phyloP scores from a whole-genome alignment of 2,329 filamentous ascomycete species.

The Myotisia sp. region DNA sequence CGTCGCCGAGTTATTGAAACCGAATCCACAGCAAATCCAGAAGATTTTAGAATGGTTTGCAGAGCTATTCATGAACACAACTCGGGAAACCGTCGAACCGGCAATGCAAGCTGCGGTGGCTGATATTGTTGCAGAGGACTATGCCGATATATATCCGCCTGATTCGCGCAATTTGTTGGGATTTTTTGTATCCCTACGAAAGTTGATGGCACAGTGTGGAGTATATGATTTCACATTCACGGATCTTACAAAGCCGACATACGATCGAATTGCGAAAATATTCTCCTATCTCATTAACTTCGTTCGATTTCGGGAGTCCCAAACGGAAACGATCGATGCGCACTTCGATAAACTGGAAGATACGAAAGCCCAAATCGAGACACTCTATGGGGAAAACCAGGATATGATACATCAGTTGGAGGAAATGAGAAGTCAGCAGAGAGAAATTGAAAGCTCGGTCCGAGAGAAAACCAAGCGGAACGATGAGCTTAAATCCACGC shows the following conservation, averaged over 20 bases:
- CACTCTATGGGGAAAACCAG: slow-evolving; percentile 71
- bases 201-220: slow-evolving; percentile 68
- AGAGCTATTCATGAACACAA: slow-evolving; percentile 83
- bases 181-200: slow-evolving; percentile 74
- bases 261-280: slow-evolving; percentile 81
- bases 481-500: slow-evolving; percentile 67
- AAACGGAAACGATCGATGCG: slow-evolving; percentile 77
- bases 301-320: slow-evolving; percentile 87
- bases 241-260: slow-evolving; percentile 80
- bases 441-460: slow-evolving; percentile 66
- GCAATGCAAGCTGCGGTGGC: slow-evolving; percentile 88
- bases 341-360: slow-evolving; percentile 84
- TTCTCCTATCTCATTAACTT: slow-evolving; percentile 99
- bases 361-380: slow-evolving; percentile 76
- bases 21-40: slow-evolving; percentile 86
- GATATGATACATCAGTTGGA: slow-evolving; percentile 66
- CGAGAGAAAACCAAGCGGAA: slow-evolving; percentile 75
- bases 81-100: slow-evolving; percentile 82
- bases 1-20: slow-evolving; percentile 76
- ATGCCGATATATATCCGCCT: slow-evolving; percentile 64
- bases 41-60: slow-evolving; percentile 98
- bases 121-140: slow-evolving; percentile 61
- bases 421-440: slow-evolving; percentile 66
- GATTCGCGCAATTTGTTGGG: slow-evolving; percentile 93
- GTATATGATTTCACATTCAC: slow-evolving; percentile 88